A percentile compares a stretch with the other conserved stretches of the same genome.
phyloP scores from a whole-genome alignment of 1,139 yeast species.

The Geotrichum armillariae region DNA sequence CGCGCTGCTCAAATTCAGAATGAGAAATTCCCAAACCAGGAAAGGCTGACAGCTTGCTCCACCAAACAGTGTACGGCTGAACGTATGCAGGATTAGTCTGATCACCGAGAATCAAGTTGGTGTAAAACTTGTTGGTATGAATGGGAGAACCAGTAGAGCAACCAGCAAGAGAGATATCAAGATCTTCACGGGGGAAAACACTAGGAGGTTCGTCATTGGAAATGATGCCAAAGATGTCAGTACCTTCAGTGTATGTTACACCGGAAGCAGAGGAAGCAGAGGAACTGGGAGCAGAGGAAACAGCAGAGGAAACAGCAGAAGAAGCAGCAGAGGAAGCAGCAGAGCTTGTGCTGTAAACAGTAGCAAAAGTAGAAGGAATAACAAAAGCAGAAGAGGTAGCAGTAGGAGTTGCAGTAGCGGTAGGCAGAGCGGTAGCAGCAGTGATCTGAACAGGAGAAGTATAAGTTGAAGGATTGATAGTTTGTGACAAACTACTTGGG shows the following conservation, averaged over 20 bases:
- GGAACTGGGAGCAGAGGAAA: constrained; percentile 15
- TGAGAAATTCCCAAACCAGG: constrained; percentile 69
- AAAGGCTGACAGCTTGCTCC: constrained; percentile 61
- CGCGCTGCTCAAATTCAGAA: constrained; percentile 55
- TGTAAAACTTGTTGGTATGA: constrained; percentile 82
- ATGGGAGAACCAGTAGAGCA: constrained; percentile 53
- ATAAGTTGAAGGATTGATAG: constrained; percentile 32
- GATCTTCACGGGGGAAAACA: constrained; percentile 49
- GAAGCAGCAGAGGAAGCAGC: constrained; percentile 18
- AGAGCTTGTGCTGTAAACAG: constrained; percentile 14
- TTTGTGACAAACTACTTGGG: constrained; percentile 27
- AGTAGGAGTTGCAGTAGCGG: constrained; percentile 10
- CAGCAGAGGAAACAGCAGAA: constrained; percentile 1
- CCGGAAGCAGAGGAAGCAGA: constrained; percentile 21
- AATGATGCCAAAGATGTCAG: constrained; percentile 52
- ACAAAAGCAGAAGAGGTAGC: constrained; percentile 12
- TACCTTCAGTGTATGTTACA: constrained; percentile 29
- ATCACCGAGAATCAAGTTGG: constrained; percentile 66
- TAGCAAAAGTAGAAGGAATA: not conserved
- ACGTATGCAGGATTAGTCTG: constrained; percentile 54
- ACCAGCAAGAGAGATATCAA: constrained; percentile 53
- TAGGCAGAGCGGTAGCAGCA: not conserved
- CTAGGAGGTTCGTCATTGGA: constrained; percentile 51
- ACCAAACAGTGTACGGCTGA: constrained; percentile 66
- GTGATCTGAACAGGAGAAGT: constrained; percentile 19